These are phyloP conservation scores for Naumovozyma baii DNA, from an alignment of 805 yeast genomes.

Conservation along the genomic window DNA sequence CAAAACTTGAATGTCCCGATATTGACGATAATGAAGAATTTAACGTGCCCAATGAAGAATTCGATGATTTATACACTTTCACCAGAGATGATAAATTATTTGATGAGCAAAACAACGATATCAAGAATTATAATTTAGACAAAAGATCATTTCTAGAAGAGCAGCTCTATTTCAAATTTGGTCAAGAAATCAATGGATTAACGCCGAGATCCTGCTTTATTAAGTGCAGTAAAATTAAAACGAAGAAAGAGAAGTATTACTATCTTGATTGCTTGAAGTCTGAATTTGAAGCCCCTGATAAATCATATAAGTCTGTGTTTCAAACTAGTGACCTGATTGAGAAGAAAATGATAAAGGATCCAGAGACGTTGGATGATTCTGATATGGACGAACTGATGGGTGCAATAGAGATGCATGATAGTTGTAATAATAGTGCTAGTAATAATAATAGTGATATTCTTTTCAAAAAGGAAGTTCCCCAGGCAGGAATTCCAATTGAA, in stretches of 20 bases:
- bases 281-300: neutral
- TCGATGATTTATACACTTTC: no score
- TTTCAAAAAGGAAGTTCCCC: no score
- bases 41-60: no score
- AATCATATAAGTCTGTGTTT: neutral
- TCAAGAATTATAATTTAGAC: no score
- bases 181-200: neutral
- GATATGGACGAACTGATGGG: conserved; percentile 17
- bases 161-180: neutral
- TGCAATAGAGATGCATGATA: neutral
- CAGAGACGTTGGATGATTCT: conserved; percentile 24
- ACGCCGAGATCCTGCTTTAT: neutral
- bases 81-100: no score
- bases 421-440: no score
- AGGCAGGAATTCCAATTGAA: neutral
- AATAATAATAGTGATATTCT: no score
- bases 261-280: neutral
- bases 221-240: neutral
- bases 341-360: conserved; percentile 13
- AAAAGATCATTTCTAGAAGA: neutral
- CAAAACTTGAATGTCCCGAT: no score
- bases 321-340: neutral
- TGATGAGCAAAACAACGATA: no score
- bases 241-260: neutral
- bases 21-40: no score